phyloP scores from a whole-genome alignment of 257 asterid genomes.

The Penstemon barbatus region DNA sequence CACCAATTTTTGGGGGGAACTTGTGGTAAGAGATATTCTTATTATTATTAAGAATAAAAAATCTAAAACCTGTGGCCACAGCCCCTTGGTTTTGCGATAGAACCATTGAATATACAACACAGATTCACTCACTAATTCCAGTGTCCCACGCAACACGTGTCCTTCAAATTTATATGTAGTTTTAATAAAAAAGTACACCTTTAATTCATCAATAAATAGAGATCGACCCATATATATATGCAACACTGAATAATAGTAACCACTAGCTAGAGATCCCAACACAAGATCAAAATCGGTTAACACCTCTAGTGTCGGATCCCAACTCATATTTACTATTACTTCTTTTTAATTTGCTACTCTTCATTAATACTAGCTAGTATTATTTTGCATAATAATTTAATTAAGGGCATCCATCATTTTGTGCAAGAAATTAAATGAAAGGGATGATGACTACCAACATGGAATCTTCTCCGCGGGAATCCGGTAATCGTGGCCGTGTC shows the following conservation, averaged over 20 bases:
- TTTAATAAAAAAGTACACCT: not conserved
- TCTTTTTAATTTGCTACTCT: not conserved
- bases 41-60: not conserved
- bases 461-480: constrained; percentile 28
- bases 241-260: not conserved
- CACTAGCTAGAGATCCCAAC: not conserved
- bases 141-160: constrained; percentile 14
- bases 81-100: constrained; percentile 25
- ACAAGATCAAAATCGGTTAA: too few species aligned
- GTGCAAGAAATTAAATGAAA: not conserved
- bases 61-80: constrained; percentile 37
- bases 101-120: constrained; percentile 24
- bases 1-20: constrained; percentile 7
- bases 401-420: too few species aligned
- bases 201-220: constrained; percentile 1
- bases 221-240: not conserved
- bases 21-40: not conserved
- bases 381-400: too few species aligned
- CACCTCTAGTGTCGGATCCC: not conserved
- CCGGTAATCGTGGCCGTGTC: constrained; percentile 21
- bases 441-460: constrained; percentile 14
- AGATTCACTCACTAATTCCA: not conserved
- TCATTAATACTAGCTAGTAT: not conserved
- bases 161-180: not conserved
- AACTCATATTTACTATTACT: not conserved